These are phyloP conservation scores for Dictyostelium brefeldianum DNA, from an alignment of 78 protist species.

Conservation along the genomic window DNA sequence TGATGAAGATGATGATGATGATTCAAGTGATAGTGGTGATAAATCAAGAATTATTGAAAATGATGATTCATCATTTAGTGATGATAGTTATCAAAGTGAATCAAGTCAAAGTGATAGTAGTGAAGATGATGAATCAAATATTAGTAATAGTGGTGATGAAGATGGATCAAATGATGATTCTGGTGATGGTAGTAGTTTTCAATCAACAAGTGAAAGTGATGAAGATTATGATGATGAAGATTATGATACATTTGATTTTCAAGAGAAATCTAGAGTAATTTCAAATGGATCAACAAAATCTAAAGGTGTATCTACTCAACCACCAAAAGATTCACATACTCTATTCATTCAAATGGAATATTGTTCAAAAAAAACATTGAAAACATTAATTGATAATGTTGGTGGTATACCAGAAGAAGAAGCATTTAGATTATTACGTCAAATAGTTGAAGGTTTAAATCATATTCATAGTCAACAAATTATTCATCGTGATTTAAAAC, in stretches of 20 bases:
- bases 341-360: conserved; percentile 89
- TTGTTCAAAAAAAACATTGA: conserved; percentile 79
- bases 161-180: background rate
- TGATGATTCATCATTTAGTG: background rate
- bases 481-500: conserved; percentile 84
- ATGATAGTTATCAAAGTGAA: conserved; percentile 20
- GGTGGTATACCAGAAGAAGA: conserved; percentile 68
- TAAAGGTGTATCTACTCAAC: background rate
- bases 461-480: conserved; percentile 85
- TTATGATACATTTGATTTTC: background rate
- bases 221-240: conserved; percentile 26
- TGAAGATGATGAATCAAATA: background rate
- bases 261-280: background rate
- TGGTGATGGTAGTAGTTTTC: conserved; percentile 1
- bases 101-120: conserved; percentile 11
- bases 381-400: conserved; percentile 31
- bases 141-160: conserved; percentile 1
- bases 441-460: conserved; percentile 83
- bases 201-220: conserved; percentile 14
- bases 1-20: conserved; percentile 12
- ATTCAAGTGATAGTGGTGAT: background rate
- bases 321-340: conserved; percentile 64
- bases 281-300: conserved; percentile 3
- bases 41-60: conserved; percentile 3
- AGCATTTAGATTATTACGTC: conserved; percentile 77